Base-by-base conservation (phyloP, 805 yeast species). In the Ogataea henricii region DNA sequence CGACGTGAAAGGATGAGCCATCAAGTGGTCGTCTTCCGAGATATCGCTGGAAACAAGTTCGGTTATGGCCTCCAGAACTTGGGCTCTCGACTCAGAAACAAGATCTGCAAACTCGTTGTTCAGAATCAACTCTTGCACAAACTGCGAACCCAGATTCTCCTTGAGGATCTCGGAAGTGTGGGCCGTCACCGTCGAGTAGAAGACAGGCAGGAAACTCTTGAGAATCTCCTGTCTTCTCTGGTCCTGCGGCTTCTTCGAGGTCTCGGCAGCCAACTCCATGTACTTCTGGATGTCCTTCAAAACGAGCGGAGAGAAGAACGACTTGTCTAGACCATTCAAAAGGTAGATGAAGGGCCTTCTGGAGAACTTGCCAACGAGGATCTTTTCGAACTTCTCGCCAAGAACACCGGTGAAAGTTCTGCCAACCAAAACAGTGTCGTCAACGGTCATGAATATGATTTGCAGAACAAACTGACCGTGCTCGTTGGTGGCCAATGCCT, bases 341-440 rank as follows among this genome's bases (percentile, higher is more conserved):
- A 92, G 71, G 66, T 89, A 91, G 47, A 92, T 70, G 62, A 90
- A 82, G 36, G 97, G 97, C 68, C 96, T 82, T 72, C 99, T 80
- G 27, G 91, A 89, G 60, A 77, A 87, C 65, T 90, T 89, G 55
- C 86, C 85, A 44, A 73, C 70, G 22, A 87, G 71, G 20, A 89
- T 69, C 29, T 78, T 81, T 22, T 76, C 73, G 60, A 86, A 70
- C 13, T 65, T 59, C 26, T 76, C 80, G 23, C 78, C 72, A 49
- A 78, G 72, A 53, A 84, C 92, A 37, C 74, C 70, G 25, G 74
- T 68, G 62, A 92, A 87, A 0, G 95, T 77, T 67, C 89, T 90
- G 65, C 75, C 75, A 37, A 89, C 78, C 59, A 89, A 74, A 45
- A 87, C 94, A 2, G 98, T 91, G 74, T 92, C 99, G 73, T 92